Evolutionary conservation across 1,284 basidiomycete species (phyloP), one percentile per base, ranked within the genome.

Genomic region (Ustilago bromivora): DNA sequence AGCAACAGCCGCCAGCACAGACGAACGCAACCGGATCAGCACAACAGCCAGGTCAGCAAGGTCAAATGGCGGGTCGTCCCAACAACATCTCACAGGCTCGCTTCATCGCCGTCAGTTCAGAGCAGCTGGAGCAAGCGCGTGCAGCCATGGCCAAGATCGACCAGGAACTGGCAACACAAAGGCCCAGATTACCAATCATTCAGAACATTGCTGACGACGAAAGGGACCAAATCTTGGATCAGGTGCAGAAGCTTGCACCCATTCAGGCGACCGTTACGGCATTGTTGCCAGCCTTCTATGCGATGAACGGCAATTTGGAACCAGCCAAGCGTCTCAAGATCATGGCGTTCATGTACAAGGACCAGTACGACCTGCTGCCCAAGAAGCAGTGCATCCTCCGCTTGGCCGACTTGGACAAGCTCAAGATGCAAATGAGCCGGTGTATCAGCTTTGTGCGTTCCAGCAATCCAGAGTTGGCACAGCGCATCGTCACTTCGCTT

Each of bases 321-420:
- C 75, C 83, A 2, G 81, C 83, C 7, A 82, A 83, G 66, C 74
- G 83, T 35, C 78, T 84, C 54, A 85, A 84, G 66, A 82, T 84
- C 43, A 85, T 85, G 84, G 75, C 79, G 2, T 85, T 69, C 74
- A 83, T 85, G 80, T 80, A 84, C 71, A 75, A 80, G 49, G 84
- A 85, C 56, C 84, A 85, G 63, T 63, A 80, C 54, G 83, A 79
- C 28, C 52, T 84, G 51, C 57, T 82, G 43, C 64, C 79, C 35
- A 70, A 71, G 61, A 69, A 77, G 46, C 74, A 84, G 62, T 83
- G 80, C 69, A 82, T 84, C 51, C 63, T 85, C 32, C 72, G 78
- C 15, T 51, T 76, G 32, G 66, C 70, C 23, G 84, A 85, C 57
- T 66, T 85, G 41, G 83, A 84, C 59, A 84, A 84, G 73, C 76